Base-by-base conservation (phyloP, 352 stramenopile genomes). In the Pythium aristosporum region DNA sequence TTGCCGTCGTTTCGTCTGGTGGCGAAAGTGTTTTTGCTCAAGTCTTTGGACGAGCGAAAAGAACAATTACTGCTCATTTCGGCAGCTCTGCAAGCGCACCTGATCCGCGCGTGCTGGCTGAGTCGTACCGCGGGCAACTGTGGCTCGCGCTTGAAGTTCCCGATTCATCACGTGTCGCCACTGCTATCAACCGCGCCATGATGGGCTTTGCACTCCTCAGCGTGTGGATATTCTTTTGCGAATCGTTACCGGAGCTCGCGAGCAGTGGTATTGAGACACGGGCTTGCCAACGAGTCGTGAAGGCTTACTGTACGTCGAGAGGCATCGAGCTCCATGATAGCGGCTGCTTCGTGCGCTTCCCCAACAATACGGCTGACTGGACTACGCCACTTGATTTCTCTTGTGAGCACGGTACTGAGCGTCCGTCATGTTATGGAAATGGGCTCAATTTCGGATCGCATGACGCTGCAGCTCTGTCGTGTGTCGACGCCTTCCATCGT, bases 221-320 rank as follows among this genome's bases (percentile, higher is more conserved):
- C 28, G 64, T 92, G 28, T 75, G 88, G 42, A 46, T 90, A 2
- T 92, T 92, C 58, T 92, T 84, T 50, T 75, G 62, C 34, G 78
- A 94, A 53, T 92, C 85, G 5, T 61, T 91, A 5, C 85, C 78
- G 6, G 85, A 94, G 48, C 57, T 94, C 10, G 74, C 78, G 36
- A 57, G 59, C 28, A 82, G 66, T 34, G 85, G 82, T 2, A 58
- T 82, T 3, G 63, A 79, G 41, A 81, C 79, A 0, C 54, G 21
- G 1, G 68, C 72, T 1, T 94, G 85, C 32, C 71, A 57, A 37
- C 62, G 60, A 10, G 80, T 87, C 3, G 78, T 92, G 2, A 61
- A 77, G 7, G 68, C 73, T 0, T 94, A 92, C 49, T 94, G 83
- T 44, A 54, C 13, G 0, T 58, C 53, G 15, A 71, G 42, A 13